Conservation (phyloP, 2,329 filamentous ascomycete species). For the Aureobasidium sp. region DNA sequence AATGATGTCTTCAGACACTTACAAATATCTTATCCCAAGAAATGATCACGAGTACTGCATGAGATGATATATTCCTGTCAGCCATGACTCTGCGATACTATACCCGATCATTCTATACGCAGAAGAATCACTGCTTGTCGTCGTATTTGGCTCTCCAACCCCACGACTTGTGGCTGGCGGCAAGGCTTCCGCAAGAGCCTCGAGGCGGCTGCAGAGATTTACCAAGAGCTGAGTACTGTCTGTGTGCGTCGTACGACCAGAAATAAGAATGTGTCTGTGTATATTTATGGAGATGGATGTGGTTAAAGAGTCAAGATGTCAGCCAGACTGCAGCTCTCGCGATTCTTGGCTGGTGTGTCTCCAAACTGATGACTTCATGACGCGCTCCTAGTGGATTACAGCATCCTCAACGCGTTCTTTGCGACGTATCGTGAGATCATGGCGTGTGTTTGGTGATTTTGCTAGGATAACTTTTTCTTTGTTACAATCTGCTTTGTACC, state of each 20-base stretch:
- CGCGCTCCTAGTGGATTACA: neutral
- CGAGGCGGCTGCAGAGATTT: neutral
- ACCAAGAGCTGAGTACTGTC: neutral
- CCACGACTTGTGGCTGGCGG: neutral
- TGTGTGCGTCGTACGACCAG: constrained; percentile 4
- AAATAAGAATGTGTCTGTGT: constrained; percentile 3
- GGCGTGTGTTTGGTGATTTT: constrained; percentile 5
- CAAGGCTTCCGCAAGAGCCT: neutral
- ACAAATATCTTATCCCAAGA: no score
- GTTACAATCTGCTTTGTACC: neutral
- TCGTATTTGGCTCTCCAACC: neutral
- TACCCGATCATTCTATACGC: neutral
- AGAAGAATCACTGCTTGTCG: neutral
- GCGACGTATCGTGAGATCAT: constrained; percentile 5
- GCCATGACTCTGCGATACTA: neutral
- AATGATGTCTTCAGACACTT: no score
- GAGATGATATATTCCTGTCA: neutral
- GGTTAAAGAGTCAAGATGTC: neutral
- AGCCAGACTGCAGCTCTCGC: constrained; percentile 1
- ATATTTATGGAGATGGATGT: neutral
- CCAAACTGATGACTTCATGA: constrained; percentile 7
- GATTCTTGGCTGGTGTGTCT: neutral
- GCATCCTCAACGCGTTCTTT: constrained; percentile 7
- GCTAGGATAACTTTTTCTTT: neutral
- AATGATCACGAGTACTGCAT: neutral